A percentile compares a stretch with the other conserved stretches of the same genome.
phyloP scores from a whole-genome alignment of 345 rosid species.

The Aquilaria sinensis region DNA sequence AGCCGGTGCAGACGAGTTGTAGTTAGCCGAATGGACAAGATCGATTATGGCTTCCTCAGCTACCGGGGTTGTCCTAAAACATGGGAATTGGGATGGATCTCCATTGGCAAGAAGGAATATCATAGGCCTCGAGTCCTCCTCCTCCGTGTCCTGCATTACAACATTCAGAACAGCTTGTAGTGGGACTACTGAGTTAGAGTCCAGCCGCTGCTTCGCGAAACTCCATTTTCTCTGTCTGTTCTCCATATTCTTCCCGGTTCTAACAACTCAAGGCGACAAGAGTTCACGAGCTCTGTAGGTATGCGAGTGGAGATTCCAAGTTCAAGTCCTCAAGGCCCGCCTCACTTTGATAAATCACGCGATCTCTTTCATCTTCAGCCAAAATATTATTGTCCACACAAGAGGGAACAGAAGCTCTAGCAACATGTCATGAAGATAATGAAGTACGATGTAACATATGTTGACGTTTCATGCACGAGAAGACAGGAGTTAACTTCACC shows the following conservation, averaged over 20 bases:
- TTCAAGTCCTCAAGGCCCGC: not conserved
- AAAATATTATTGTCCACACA: too few species aligned
- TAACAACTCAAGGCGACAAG: not conserved
- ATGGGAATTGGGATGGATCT: slow-evolving; percentile 42
- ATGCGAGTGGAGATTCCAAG: not conserved
- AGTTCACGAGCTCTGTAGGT: not conserved
- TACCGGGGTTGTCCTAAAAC: slow-evolving; percentile 26
- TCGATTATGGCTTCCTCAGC: slow-evolving; percentile 47
- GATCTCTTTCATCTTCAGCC: not conserved
- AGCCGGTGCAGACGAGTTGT: slow-evolving; percentile 33
- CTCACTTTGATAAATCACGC: not conserved
- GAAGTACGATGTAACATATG: too few species aligned
- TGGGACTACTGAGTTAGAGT: not conserved
- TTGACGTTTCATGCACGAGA: too few species aligned
- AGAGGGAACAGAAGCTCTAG: too few species aligned
- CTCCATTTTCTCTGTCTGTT: slow-evolving; percentile 12
- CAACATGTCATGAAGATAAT: too few species aligned
- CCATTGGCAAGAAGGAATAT: slow-evolving; percentile 40
- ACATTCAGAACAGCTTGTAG: slow-evolving; percentile 16
- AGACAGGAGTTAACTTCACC: too few species aligned
- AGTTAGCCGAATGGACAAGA: slow-evolving; percentile 33
- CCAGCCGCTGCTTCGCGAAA: slow-evolving; percentile 16
- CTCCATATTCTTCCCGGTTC: slow-evolving; percentile 15
- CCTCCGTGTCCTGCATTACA: slow-evolving; percentile 19
- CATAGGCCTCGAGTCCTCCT: slow-evolving; percentile 21